phyloP scores from a whole-genome alignment of 176 grass and related monocot species.

The Zoysia pacifica region DNA sequence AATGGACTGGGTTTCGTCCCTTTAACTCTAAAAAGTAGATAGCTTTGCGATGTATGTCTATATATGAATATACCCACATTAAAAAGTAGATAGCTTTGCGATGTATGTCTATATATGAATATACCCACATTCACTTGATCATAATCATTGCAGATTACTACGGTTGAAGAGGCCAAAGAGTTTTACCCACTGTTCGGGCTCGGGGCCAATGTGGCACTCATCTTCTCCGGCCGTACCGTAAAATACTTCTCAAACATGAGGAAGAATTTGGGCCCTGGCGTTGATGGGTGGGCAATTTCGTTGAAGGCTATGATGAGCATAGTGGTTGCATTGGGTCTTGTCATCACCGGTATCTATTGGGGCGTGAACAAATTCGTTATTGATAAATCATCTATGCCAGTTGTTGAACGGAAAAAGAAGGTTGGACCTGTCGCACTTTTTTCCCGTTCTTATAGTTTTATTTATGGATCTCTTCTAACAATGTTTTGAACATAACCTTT shows the following conservation, averaged over 20 bases:
- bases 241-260: slow-evolving; percentile 97
- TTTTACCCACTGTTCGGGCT: slow-evolving; percentile 96
- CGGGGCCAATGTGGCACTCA: slow-evolving; percentile 90
- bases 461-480: slow-evolving; percentile 24
- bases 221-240: slow-evolving; percentile 92
- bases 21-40: no score
- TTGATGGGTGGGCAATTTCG: slow-evolving; percentile 94
- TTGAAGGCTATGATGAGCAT: slow-evolving; percentile 99
- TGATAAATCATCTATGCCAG: slow-evolving; percentile 66
- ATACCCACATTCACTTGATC: not conserved
- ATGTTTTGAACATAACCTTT: slow-evolving; percentile 30
- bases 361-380: slow-evolving; percentile 79
- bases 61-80: no score
- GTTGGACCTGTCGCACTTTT: slow-evolving; percentile 39
- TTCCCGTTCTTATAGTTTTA: slow-evolving; percentile 9
- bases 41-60: no score
- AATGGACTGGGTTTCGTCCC: no score
- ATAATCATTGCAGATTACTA: slow-evolving; percentile 74
- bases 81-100: not conserved
- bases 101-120: not conserved
- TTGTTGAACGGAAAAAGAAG: slow-evolving; percentile 76
- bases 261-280: slow-evolving; percentile 81
- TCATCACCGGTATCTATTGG: slow-evolving; percentile 82
- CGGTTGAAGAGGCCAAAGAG: slow-evolving; percentile 97
- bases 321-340: slow-evolving; percentile 74